phyloP scores from a whole-genome alignment of 805 yeast species.

The Brettanomyces bruxellensis region DNA sequence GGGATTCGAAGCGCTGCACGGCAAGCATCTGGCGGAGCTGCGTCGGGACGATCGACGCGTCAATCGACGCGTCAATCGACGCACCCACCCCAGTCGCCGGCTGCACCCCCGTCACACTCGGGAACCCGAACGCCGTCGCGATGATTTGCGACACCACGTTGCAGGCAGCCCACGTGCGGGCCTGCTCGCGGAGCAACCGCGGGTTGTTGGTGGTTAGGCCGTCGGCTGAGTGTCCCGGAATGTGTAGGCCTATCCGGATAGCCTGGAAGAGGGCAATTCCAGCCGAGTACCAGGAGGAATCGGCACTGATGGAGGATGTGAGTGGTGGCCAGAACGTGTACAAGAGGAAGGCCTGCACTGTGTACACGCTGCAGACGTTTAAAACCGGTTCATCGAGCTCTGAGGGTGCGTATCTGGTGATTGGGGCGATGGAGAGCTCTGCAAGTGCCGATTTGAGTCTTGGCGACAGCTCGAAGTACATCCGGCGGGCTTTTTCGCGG shows the following conservation, averaged over 20 bases:
- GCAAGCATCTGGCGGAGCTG: conserved; percentile 71
- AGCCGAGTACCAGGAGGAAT: conserved; percentile 90
- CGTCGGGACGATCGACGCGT: conserved; percentile 35
- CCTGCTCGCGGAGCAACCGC: conserved; percentile 59
- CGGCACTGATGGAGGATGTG: conserved; percentile 90
- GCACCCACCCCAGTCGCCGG: too few species aligned
- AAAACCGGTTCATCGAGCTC: conserved; percentile 74
- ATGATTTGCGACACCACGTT: conserved; percentile 84
- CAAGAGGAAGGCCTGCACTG: conserved; percentile 85
- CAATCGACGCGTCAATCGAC: too few species aligned
- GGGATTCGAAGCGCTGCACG: conserved; percentile 80
- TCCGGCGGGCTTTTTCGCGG: conserved; percentile 21
- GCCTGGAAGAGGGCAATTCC: conserved; percentile 94
- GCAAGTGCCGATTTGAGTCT: conserved; percentile 69
- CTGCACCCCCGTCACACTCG: conserved; percentile 35
- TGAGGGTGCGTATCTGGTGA: conserved; percentile 71
- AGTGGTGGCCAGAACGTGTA: conserved; percentile 95
- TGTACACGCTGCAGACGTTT: conserved; percentile 84
- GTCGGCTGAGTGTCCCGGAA: conserved; percentile 55
- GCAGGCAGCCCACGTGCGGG: conserved; percentile 89
- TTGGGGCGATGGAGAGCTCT: conserved; percentile 85
- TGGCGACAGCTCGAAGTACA: conserved; percentile 58
- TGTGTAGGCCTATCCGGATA: conserved; percentile 80
- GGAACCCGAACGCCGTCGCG: conserved; percentile 91
- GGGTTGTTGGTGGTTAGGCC: conserved; percentile 37